Percentiles rank a stretch among this genome's conserved stretches.
phyloP scores from a whole-genome alignment of 2,329 filamentous ascomycete genomes.

The Penicillium hordei region DNA sequence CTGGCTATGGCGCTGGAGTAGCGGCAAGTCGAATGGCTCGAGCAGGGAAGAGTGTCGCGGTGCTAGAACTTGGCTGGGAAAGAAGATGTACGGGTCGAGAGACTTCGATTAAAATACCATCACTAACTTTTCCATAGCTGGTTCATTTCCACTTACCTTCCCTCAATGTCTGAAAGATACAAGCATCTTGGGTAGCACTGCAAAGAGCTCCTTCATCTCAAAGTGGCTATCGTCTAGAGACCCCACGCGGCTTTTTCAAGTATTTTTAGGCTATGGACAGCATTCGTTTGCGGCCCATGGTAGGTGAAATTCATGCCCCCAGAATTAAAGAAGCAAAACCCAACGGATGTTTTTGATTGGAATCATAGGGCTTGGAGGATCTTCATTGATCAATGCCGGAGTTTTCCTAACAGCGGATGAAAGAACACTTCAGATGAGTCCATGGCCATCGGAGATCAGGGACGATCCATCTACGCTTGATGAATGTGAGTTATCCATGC shows the following conservation, averaged over 20 bases:
- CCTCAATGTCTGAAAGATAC: slow-evolving; percentile 11
- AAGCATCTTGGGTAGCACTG: slow-evolving; percentile 11
- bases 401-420: slow-evolving; percentile 62
- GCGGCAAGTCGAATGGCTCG: slow-evolving; percentile 66
- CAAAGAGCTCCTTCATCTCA: not conserved
- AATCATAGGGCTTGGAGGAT: slow-evolving; percentile 57
- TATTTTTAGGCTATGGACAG: slow-evolving; percentile 63
- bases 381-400: slow-evolving; percentile 66
- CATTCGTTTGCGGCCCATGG: slow-evolving; percentile 63
- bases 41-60: slow-evolving; percentile 59
- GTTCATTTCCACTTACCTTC: slow-evolving; percentile 16
- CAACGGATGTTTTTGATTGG: not conserved
- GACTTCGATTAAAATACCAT: not conserved
- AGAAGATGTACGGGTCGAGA: slow-evolving; percentile 51
- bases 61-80: slow-evolving; percentile 65
- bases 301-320: slow-evolving; percentile 26
- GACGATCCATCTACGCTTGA: slow-evolving; percentile 30
- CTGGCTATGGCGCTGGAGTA: slow-evolving; percentile 67
- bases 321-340: not conserved
- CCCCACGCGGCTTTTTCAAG: slow-evolving; percentile 62
- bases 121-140: slow-evolving; percentile 6
- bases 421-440: slow-evolving; percentile 52
- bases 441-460: slow-evolving; percentile 52
- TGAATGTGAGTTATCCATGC: slow-evolving; percentile 10
- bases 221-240: slow-evolving; percentile 41